Evolutionary conservation across 116 monocot genomes (phyloP).

Genomic region (Thalassia testudinum): DNA sequence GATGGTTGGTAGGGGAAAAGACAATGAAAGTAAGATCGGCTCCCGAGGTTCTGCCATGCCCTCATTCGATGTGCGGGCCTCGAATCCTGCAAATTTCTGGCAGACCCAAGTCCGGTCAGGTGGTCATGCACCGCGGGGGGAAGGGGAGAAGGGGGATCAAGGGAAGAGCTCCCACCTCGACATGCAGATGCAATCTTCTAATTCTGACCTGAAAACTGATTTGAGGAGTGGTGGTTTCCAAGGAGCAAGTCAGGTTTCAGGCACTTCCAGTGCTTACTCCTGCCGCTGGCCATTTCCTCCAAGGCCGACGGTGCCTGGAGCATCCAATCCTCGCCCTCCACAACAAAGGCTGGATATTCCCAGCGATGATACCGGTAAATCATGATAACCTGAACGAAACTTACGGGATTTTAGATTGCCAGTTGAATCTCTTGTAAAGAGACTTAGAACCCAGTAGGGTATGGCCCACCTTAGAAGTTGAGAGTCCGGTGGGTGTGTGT

Average conservation of each 20-base stretch:
- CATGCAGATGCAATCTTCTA: not conserved
- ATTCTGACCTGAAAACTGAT: conserved; percentile 16
- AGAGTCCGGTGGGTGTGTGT: no score
- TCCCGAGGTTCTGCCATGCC: conserved; percentile 3
- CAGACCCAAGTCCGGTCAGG: conserved; percentile 27
- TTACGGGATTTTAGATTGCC: no score
- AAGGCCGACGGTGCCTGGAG: not conserved
- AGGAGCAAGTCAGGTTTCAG: conserved; percentile 19
- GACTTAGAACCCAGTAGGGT: no score
- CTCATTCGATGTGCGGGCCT: conserved; percentile 11
- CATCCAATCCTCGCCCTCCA: not conserved
- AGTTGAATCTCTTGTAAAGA: no score
- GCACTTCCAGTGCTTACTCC: conserved; percentile 11
- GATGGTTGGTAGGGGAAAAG: conserved; percentile 9
- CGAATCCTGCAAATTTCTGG: conserved; percentile 37
- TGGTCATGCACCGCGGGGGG: conserved; percentile 11
- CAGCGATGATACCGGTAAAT: no score
- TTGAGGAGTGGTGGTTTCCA: not conserved
- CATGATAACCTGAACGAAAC: no score
- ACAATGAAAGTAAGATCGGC: conserved; percentile 8
- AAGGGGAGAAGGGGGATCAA: conserved; percentile 27
- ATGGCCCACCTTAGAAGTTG: no score
- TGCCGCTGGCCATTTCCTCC: conserved; percentile 6
- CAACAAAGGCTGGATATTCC: not conserved
- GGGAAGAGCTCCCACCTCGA: conserved; percentile 18